A percentile compares a stretch with the other conserved stretches of the same genome.
phyloP scores from a whole-genome alignment of 495 filamentous ascomycete genomes.

The Talaromyces thailandensis region DNA sequence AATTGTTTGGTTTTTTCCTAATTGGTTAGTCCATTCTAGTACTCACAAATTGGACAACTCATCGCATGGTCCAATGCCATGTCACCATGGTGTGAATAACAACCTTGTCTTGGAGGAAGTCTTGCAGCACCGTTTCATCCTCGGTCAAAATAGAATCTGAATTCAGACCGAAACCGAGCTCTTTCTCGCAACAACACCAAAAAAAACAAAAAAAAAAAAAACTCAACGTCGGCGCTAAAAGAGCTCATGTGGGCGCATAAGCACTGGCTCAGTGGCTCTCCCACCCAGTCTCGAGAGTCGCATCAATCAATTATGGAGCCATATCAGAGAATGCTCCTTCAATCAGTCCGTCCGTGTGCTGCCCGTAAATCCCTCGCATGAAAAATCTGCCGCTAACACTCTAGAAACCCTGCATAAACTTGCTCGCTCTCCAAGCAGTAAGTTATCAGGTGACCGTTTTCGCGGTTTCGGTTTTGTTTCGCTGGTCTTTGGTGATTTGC shows the following conservation, averaged over 20 bases:
- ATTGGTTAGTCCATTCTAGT: background rate
- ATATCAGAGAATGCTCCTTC: background rate
- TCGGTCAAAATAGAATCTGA: background rate
- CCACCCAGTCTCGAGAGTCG: background rate
- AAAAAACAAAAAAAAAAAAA: background rate
- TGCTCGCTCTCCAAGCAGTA: background rate
- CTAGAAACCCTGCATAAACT: background rate
- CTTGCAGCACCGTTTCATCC: background rate
- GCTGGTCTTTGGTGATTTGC: background rate
- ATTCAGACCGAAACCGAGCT: background rate
- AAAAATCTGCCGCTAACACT: background rate
- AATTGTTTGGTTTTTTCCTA: conserved; percentile 3
- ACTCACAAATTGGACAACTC: background rate
- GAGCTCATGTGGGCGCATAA: background rate
- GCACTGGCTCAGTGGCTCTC: background rate
- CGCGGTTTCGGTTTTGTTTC: background rate
- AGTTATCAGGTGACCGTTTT: background rate
- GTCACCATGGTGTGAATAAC: background rate
- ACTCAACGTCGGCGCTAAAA: background rate
- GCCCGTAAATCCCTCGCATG: background rate
- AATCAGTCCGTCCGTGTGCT: background rate
- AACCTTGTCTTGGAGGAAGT: background rate
- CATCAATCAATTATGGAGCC: background rate
- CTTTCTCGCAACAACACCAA: no score
- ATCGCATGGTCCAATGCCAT: background rate